These are phyloP conservation scores for Volvox africanus DNA, from an alignment of 139 green algal species.

Conservation along the genomic window DNA sequence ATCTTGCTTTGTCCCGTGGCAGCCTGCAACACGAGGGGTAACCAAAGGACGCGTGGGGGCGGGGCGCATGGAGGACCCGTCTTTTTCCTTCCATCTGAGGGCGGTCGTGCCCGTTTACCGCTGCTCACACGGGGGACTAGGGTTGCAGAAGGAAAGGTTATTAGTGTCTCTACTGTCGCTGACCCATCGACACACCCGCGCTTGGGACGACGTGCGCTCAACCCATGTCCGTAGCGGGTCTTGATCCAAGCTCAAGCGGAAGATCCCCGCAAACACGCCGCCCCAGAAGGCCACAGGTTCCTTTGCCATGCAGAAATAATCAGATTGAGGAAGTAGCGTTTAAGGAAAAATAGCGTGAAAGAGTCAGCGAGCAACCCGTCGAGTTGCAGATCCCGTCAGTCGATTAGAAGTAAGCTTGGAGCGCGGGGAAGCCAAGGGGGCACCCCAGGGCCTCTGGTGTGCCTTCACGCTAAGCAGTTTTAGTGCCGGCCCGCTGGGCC, in stretches of 20 bases:
- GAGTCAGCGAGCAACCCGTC: not conserved
- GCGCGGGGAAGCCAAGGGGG: too few relatives aligned
- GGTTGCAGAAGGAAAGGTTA: not conserved
- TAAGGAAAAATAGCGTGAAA: not conserved
- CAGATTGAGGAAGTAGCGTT: not conserved
- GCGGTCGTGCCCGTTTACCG: not conserved
- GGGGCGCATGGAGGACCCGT: not conserved
- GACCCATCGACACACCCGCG: not conserved
- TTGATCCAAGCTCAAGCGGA: conserved; percentile 55
- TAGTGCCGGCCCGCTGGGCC: too few relatives aligned
- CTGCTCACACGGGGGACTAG: not conserved
- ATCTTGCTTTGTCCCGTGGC: conserved; percentile 1
- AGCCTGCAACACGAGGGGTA: not conserved
- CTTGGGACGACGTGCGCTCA: conserved; percentile 27
- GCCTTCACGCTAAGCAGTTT: too few relatives aligned
- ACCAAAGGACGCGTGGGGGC: not conserved
- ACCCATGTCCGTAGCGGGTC: conserved; percentile 37
- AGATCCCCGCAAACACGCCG: conserved; percentile 58
- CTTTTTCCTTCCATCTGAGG: not conserved
- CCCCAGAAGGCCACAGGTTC: conserved; percentile 68
- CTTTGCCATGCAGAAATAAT: conserved; percentile 10
- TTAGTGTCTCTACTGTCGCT: not conserved
- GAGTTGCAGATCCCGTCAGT: not conserved
- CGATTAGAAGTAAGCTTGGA: too few relatives aligned
- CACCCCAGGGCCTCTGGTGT: too few relatives aligned